Percentiles rank a stretch among this genome's conserved stretches.
phyloP scores from a whole-genome alignment of 2,329 filamentous ascomycete genomes.

The Byssoonygena ceratinophila region DNA sequence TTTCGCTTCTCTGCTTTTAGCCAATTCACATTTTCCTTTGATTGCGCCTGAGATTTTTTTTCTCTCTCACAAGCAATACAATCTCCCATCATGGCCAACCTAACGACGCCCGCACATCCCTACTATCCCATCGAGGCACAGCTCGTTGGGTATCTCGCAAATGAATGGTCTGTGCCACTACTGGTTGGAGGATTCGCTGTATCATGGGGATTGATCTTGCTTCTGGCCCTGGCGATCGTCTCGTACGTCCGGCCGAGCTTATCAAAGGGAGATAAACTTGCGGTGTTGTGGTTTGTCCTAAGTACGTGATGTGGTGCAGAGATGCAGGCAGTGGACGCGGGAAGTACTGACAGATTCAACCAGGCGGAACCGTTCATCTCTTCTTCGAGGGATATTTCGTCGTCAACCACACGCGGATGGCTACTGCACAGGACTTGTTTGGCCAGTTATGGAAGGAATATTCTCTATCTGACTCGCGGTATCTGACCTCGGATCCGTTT shows the following conservation, averaged over 20 bases:
- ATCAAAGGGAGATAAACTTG: slow-evolving; percentile 44
- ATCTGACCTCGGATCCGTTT: slow-evolving; percentile 69
- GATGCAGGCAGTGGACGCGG: slow-evolving; percentile 4
- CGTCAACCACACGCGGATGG: slow-evolving; percentile 55
- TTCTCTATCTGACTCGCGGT: slow-evolving; percentile 73
- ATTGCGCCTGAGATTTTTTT: not conserved
- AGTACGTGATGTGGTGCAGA: slow-evolving; percentile 44
- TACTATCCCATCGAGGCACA: slow-evolving; percentile 59
- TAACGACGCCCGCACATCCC: slow-evolving; percentile 42
- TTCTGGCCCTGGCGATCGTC: slow-evolving; percentile 45
- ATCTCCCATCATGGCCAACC: slow-evolving; percentile 13
- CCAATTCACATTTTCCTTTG: not conserved
- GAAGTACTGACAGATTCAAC: not conserved
- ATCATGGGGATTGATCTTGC: slow-evolving; percentile 49
- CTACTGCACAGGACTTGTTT: slow-evolving; percentile 58
- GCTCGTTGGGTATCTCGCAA: slow-evolving; percentile 55
- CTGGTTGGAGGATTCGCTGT: slow-evolving; percentile 52
- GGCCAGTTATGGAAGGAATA: slow-evolving; percentile 94
- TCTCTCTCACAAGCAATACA: not conserved
- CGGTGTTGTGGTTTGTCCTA: slow-evolving; percentile 65
- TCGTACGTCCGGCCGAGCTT: slow-evolving; percentile 46
- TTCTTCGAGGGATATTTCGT: slow-evolving; percentile 83
- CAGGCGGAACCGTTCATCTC: slow-evolving; percentile 52
- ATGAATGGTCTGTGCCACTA: slow-evolving; percentile 49
- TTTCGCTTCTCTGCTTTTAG: not conserved